phyloP scores from a whole-genome alignment of 305 asterid species.

The Fraxinus greggii region DNA sequence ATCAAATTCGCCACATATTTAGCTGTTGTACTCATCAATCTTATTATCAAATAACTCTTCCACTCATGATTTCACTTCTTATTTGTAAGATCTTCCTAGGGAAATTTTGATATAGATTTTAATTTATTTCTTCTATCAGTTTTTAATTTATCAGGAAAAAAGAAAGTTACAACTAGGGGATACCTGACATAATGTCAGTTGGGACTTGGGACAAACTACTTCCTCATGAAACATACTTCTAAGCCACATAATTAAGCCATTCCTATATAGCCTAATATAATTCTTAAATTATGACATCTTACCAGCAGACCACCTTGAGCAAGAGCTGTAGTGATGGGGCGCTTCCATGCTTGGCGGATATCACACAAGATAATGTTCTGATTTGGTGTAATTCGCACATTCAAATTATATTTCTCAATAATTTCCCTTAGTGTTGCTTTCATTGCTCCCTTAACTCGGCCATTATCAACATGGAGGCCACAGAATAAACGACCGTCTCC shows the following conservation, averaged over 20 bases:
- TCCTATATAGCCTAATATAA: not conserved
- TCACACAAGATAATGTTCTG: conserved; percentile 51
- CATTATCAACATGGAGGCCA: conserved; percentile 66
- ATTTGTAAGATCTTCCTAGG: not conserved
- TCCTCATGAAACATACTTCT: not conserved
- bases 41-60: not conserved
- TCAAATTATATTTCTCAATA: conserved; percentile 55
- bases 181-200: not conserved
- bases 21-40: not conserved
- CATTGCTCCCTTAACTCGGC: conserved; percentile 52
- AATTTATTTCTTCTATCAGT: not conserved
- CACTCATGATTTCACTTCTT: conserved; percentile 1
- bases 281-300: conserved; percentile 8
- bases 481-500: conserved; percentile 52
- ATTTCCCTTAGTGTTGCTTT: conserved; percentile 56
- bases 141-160: not conserved
- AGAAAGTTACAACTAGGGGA: not conserved
- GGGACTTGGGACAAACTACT: not conserved
- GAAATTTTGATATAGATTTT: not conserved
- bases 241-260: not conserved
- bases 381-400: conserved; percentile 45
- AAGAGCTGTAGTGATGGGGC: conserved; percentile 43
- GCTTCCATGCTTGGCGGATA: conserved; percentile 52
- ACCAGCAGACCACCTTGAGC: conserved; percentile 60
- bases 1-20: not conserved